phyloP scores from a whole-genome alignment of 2,329 filamentous ascomycete species.

The Neonectria ditissima region DNA sequence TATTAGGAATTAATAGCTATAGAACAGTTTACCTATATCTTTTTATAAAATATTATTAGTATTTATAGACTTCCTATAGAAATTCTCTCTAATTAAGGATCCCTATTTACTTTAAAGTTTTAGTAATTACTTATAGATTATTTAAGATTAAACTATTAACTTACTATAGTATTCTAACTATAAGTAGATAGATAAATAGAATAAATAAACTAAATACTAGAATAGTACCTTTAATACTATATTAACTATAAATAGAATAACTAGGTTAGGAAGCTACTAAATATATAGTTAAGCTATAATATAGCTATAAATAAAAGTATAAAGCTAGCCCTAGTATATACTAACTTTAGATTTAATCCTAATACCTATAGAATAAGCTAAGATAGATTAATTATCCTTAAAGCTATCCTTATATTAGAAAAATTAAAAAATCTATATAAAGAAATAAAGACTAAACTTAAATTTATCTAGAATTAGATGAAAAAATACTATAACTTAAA shows the following conservation, averaged over 20 bases:
- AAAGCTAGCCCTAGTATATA: too few species aligned
- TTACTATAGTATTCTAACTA: neutral
- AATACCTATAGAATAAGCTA: too few species aligned
- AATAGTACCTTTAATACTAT: neutral
- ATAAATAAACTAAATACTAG: neutral
- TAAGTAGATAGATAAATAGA: neutral
- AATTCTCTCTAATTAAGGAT: conserved; percentile 5
- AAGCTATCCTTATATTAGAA: neutral
- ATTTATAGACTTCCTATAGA: conserved; percentile 6
- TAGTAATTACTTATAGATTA: neutral
- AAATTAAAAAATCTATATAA: conserved; percentile 17
- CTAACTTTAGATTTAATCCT: too few species aligned
- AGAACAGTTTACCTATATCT: conserved; percentile 15
- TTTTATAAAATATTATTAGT: conserved; percentile 13
- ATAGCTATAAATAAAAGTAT: too few species aligned
- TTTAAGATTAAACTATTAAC: neutral
- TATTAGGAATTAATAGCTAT: conserved; percentile 13
- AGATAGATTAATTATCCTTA: neutral
- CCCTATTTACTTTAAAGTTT: too few species aligned
- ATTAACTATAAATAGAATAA: conserved; percentile 2
- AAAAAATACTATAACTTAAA: too few species aligned
- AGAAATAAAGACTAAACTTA: neutral
- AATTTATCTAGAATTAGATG: conserved; percentile 1
- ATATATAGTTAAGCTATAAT: too few species aligned
- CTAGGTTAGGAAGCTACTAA: conserved; percentile 6